Evolutionary conservation across 2,329 filamentous ascomycete species (phyloP).

Genomic region (Colletotrichum truncatum): DNA sequence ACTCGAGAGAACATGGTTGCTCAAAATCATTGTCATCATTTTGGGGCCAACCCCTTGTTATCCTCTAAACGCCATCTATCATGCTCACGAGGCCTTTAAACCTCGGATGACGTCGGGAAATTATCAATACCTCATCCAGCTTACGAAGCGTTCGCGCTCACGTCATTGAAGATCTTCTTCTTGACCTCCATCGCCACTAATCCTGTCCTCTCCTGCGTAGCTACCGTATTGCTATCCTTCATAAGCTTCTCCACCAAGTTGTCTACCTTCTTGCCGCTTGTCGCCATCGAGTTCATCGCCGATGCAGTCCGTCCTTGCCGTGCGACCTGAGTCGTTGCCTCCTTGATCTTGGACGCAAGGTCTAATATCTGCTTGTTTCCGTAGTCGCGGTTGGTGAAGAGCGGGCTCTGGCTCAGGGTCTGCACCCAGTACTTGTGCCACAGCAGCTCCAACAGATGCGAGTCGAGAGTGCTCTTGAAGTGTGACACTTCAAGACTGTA

Average conservation of each 20-base stretch:
- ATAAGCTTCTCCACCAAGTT: conserved; percentile 67
- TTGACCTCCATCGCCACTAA: conserved; percentile 71
- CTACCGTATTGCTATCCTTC: conserved; percentile 69
- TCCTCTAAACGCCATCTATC: conserved; percentile 29
- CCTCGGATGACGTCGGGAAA: conserved; percentile 15
- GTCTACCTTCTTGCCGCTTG: conserved; percentile 46
- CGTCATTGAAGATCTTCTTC: conserved; percentile 66
- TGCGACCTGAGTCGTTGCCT: conserved; percentile 59
- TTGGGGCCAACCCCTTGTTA: conserved; percentile 15
- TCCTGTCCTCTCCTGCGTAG: conserved; percentile 69
- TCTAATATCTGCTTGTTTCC: conserved; percentile 92
- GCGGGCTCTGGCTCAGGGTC: conserved; percentile 88
- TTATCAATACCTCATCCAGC: neutral
- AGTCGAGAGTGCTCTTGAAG: conserved; percentile 93
- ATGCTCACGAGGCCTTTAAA: conserved; percentile 6
- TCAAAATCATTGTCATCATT: conserved; percentile 26
- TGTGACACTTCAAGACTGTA: conserved; percentile 92
- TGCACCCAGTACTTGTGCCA: conserved; percentile 99
- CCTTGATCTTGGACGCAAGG: conserved; percentile 81
- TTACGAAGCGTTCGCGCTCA: conserved; percentile 36
- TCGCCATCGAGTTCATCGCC: conserved; percentile 33
- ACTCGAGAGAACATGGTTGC: too few relatives aligned
- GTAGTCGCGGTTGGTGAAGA: conserved; percentile 93
- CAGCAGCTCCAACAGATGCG: conserved; percentile 83
- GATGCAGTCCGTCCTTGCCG: conserved; percentile 40